Percentiles rank a stretch among this genome's conserved stretches.
Conservation (phyloP, 78 protist species). For the Diacronema lutheri region DNA sequence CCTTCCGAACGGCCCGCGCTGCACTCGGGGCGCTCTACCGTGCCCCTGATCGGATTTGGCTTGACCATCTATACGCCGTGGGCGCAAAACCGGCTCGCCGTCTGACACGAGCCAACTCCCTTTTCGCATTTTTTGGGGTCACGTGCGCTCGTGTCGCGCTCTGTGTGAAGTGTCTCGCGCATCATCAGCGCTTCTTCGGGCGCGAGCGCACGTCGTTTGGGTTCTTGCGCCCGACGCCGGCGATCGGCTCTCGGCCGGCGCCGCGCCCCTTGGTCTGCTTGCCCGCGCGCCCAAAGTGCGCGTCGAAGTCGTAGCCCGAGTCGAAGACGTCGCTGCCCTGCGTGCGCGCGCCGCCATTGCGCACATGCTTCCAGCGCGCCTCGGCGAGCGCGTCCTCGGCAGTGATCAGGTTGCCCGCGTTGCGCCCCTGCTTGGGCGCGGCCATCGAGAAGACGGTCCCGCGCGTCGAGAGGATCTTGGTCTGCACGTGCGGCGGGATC, state of each 20-base stretch:
- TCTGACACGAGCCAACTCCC: too few species aligned
- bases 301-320: not conserved
- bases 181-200: not conserved
- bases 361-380: not conserved
- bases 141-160: too few species aligned
- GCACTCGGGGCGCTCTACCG: too few species aligned
- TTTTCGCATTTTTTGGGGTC: too few species aligned
- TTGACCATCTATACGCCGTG: too few species aligned
- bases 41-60: too few species aligned
- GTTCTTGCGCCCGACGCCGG: not conserved
- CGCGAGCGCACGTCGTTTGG: conserved; percentile 11
- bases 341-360: not conserved
- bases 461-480: not conserved
- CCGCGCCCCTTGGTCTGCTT: not conserved
- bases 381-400: conserved; percentile 1
- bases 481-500: not conserved
- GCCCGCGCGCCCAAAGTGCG: conserved; percentile 14
- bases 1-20: too few species aligned
- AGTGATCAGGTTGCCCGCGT: not conserved
- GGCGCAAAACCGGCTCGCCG: too few species aligned
- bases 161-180: too few species aligned
- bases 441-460: not conserved
- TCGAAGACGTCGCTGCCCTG: not conserved
- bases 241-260: not conserved
- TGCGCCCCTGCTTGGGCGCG: not conserved